Evolutionary conservation across 257 asterid genomes (phyloP).

Genomic region (Ocimum tenuiflorum): DNA sequence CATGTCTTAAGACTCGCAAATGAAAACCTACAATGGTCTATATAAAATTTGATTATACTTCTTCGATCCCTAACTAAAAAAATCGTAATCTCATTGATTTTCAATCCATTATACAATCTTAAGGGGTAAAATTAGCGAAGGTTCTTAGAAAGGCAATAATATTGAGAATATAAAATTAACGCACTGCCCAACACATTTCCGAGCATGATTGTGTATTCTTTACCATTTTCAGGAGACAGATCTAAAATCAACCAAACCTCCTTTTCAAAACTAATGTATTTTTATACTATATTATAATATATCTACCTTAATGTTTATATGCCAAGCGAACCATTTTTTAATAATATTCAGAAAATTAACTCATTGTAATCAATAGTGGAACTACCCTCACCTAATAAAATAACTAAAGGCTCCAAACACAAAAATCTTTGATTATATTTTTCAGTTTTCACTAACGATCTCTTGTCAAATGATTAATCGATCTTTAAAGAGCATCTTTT

Average conservation of each 20-base stretch:
- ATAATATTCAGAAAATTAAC: conserved; percentile 62
- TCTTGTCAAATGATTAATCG: conserved; percentile 39
- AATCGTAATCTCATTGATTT: no score
- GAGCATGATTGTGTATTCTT: conserved; percentile 38
- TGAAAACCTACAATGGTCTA: no score
- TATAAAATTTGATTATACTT: no score
- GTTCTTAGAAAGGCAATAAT: conserved; percentile 12
- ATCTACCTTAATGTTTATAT: conserved; percentile 31
- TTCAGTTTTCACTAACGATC: conserved; percentile 43
- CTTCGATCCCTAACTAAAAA: no score
- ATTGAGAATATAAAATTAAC: conserved; percentile 9
- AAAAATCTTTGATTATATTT: conserved; percentile 13
- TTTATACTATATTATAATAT: no score
- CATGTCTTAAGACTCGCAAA: no score
- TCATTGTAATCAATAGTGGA: conserved; percentile 53
- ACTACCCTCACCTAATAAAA: conserved; percentile 28
- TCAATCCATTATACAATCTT: no score
- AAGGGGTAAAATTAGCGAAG: conserved; percentile 22
- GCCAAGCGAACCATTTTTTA: conserved; percentile 37
- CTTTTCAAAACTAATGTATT: conserved; percentile 29
- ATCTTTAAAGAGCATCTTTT: conserved; percentile 34
- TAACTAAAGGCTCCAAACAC: conserved; percentile 34
- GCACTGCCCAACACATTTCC: conserved; percentile 26
- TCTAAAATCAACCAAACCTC: conserved; percentile 34
- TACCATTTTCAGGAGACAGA: conserved; percentile 34